A percentile compares a stretch with the other conserved stretches of the same genome.
Conservation (phyloP, 139 green algal species). For the Coccomyxa sp. region DNA sequence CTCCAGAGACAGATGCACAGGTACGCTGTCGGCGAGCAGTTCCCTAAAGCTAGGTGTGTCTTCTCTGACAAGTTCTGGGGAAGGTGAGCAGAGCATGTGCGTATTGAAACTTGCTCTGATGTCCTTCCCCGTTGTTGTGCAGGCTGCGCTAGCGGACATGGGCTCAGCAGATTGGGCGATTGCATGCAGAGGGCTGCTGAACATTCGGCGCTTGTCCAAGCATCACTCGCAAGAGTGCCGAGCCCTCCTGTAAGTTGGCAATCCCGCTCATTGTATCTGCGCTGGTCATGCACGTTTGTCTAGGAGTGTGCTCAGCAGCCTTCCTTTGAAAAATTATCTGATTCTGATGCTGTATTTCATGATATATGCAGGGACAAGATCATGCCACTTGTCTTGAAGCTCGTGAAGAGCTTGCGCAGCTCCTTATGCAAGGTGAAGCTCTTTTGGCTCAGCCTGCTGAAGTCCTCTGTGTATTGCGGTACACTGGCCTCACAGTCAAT, state of each 20-base stretch:
- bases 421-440: conserved; percentile 46
- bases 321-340: no score
- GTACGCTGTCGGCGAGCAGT: no score
- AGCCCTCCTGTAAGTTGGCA: background rate
- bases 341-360: no score
- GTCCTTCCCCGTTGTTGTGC: background rate
- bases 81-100: no score
- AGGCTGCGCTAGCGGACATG: background rate
- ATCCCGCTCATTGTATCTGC: no score
- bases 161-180: background rate
- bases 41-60: no score
- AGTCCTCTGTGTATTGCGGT: no score
- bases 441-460: background rate
- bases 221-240: background rate
- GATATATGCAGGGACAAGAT: conserved; percentile 16
- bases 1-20: background rate
- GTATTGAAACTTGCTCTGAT: no score
- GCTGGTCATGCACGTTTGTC: no score
- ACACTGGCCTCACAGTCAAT: no score
- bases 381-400: conserved; percentile 42
- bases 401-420: conserved; percentile 49
- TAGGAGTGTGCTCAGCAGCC: no score
- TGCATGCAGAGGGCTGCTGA: background rate
- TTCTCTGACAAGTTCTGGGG: no score
- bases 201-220: background rate